These are phyloP conservation scores for Irpex sp. DNA, from an alignment of 1,284 basidiomycete species.

Conservation along the genomic window DNA sequence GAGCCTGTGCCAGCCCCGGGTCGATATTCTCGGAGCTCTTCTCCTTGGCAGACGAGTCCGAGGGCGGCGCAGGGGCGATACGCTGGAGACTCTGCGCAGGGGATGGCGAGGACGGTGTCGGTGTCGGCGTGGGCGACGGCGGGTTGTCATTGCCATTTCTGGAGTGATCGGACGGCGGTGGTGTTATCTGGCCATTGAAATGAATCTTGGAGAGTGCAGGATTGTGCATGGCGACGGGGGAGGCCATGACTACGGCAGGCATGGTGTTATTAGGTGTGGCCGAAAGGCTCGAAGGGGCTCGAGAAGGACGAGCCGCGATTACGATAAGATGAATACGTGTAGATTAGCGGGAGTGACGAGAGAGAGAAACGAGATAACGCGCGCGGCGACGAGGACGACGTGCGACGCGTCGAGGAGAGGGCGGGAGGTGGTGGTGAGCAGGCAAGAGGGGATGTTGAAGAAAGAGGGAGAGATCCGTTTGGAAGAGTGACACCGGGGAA, in stretches of 20 bases:
- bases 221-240: constrained; percentile 28
- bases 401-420: constrained; percentile 8
- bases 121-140: constrained; percentile 16
- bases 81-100: constrained; percentile 21
- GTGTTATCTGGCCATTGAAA: constrained; percentile 29
- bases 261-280: constrained; percentile 24
- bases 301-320: constrained; percentile 7
- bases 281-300: constrained; percentile 11
- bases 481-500: constrained; percentile 1
- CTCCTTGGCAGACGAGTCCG: constrained; percentile 23
- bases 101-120: constrained; percentile 24
- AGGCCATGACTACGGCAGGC: constrained; percentile 28
- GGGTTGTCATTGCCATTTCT: constrained; percentile 18
- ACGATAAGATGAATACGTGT: constrained; percentile 14
- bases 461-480: constrained; percentile 7
- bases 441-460: constrained; percentile 5
- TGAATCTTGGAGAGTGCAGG: constrained; percentile 25
- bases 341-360: background rate
- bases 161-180: constrained; percentile 28
- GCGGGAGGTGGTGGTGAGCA: constrained; percentile 4
- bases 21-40: constrained; percentile 22
- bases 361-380: background rate
- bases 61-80: constrained; percentile 13
- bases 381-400: background rate
- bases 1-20: constrained; percentile 21